Base-by-base conservation (phyloP, 2,329 filamentous ascomycete species). In the Ascochyta pisi region DNA sequence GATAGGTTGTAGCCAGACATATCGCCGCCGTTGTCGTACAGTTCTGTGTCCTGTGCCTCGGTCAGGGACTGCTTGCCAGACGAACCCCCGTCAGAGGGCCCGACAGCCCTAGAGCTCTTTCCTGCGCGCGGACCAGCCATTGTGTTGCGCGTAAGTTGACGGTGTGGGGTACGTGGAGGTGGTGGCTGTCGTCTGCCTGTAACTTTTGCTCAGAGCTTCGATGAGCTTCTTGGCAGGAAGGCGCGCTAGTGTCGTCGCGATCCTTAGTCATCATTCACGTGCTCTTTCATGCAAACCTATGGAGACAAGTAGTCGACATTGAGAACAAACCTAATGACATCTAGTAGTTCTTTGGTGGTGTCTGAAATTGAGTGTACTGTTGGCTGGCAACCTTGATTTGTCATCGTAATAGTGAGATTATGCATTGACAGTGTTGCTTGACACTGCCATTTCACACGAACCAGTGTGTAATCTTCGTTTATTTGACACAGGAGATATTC, bases 1-100 rank as follows among this genome's bases (percentile, higher is more conserved):
- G 91, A 92, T n/a, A 86, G 90, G 74, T 95, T 90, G 76, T 98
- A 99, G 63, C 92, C 94, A 13, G 90, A 85, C 75, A 90, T 96
- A 77, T 96, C 89, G 69, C 78, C 81, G 69, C 86, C 87, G 77
- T 90, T 86, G 73, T 86, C 84, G 57, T 97, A 98, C 44, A 98
- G 85, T 44, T 90, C 86, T 65, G 86, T 94, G 76, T 98, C 95
- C 79, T 93, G 93, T 74, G 85, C 86, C 66, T 97, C 93, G 74
- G 87, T 96, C 73, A 98, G 84, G 76, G 91, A 96, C 77, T 90
- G 91, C 85, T 96, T 97, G 77, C 89, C 93, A 68, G 90, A 91
- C 73, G 83, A 83, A 83, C 95, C 89, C 82, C 85, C 86, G 78
- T 91, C 91, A 71, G 88, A 86, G 64, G 86, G 82, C 80, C 95